Evolutionary conservation across 169 alveolate species (phyloP).

Genomic region (Eimeria necatrix): DNA sequence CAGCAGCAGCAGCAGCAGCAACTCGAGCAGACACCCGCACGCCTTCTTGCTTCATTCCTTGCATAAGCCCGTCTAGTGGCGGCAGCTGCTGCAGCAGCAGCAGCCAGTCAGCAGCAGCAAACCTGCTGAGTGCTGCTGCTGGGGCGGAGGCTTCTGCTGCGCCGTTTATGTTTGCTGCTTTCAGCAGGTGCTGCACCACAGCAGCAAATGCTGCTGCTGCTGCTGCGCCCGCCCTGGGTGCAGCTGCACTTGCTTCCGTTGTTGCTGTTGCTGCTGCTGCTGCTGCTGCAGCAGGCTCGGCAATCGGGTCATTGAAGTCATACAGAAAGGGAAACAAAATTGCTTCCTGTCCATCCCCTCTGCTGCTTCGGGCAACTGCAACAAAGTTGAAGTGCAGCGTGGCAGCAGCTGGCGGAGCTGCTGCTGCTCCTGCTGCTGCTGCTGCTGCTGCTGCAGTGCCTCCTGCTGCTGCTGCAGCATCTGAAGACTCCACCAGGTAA

Average conservation of each 20-base stretch:
- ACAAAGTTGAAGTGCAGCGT: slow-evolving; percentile 41
- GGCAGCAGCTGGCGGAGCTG: slow-evolving; percentile 49
- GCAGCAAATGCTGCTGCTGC: background rate
- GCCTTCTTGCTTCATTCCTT: background rate
- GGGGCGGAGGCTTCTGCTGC: slow-evolving; percentile 12
- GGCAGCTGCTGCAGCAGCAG: slow-evolving; percentile 51
- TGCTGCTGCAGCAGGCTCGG: slow-evolving; percentile 16
- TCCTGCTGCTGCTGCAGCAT: slow-evolving; percentile 2
- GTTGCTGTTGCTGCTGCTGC: background rate
- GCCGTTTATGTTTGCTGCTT: background rate
- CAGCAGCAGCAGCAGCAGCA: slow-evolving; percentile 50
- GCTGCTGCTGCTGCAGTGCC: background rate
- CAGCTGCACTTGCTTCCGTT: background rate
- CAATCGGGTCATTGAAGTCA: slow-evolving; percentile 36
- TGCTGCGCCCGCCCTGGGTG: background rate
- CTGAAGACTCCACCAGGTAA: slow-evolving; percentile 9
- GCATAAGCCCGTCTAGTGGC: background rate
- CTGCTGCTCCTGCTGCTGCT: background rate
- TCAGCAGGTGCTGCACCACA: background rate
- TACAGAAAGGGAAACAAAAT: background rate
- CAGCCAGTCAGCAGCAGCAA: slow-evolving; percentile 14
- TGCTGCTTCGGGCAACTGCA: slow-evolving; percentile 37
- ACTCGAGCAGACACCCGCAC: slow-evolving; percentile 2
- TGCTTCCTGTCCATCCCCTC: slow-evolving; percentile 50
- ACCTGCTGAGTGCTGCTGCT: background rate